Percentiles rank a stretch among this genome's conserved stretches.
phyloP scores from a whole-genome alignment of 1,284 basidiomycete species.

The Boletus semigastroideus region DNA sequence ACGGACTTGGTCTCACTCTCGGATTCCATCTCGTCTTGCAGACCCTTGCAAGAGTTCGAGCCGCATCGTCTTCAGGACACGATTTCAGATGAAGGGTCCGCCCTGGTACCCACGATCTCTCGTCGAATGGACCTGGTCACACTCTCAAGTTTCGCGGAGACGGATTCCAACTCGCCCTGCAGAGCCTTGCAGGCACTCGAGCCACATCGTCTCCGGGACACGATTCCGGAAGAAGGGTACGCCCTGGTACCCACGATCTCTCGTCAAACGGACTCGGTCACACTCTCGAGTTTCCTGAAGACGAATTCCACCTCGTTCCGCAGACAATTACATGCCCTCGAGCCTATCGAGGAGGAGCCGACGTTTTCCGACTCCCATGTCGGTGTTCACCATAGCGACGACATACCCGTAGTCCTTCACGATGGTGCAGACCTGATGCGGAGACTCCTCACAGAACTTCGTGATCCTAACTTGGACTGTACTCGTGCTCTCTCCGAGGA shows the following conservation, averaged over 20 bases:
- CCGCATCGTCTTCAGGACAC: not conserved
- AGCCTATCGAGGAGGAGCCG: not conserved
- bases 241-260: not conserved
- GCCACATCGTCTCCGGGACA: too few relatives aligned
- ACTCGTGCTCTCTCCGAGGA: constrained; percentile 9
- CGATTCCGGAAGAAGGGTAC: not conserved
- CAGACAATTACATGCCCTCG: not conserved
- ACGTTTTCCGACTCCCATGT: not conserved
- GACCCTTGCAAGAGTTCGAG: too few relatives aligned
- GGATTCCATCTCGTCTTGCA: too few relatives aligned
- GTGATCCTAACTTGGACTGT: constrained; percentile 12
- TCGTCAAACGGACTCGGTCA: not conserved
- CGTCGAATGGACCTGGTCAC: not conserved
- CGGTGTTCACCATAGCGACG: not conserved
- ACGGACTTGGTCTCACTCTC: too few relatives aligned
- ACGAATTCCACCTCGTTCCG: not conserved
- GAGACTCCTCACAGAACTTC: constrained; percentile 19
- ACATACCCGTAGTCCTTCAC: not conserved
- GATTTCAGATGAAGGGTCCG: not conserved
- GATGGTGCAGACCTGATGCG: constrained; percentile 13
- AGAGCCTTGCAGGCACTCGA: not conserved
- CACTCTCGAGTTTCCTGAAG: constrained; percentile 1
- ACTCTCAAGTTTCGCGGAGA: not conserved
- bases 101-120: not conserved
- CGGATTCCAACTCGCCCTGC: not conserved